A percentile compares a stretch with the other conserved stretches of the same genome.
Conservation (phyloP, 2,329 filamentous ascomycete genomes). For the Nigrograna mackinnonii region DNA sequence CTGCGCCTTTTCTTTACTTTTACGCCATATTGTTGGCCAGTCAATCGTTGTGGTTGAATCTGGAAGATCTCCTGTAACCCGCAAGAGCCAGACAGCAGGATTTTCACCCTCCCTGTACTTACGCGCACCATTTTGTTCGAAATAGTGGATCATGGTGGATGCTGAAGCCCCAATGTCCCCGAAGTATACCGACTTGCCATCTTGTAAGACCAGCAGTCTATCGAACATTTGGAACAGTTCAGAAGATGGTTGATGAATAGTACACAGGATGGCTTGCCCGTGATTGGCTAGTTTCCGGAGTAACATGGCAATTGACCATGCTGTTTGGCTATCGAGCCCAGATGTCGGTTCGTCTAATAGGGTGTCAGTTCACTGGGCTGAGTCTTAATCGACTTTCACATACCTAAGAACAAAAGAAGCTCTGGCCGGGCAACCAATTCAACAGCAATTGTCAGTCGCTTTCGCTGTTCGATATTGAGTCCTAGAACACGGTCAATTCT, state of each 20-base stretch:
- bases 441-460: slow-evolving; percentile 6
- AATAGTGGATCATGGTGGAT: slow-evolving; percentile 45
- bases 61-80: not conserved
- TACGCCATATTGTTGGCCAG: not conserved
- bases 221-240: slow-evolving; percentile 67
- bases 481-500: not conserved
- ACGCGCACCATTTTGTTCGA: slow-evolving; percentile 49
- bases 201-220: slow-evolving; percentile 60
- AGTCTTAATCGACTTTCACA: not conserved
- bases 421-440: slow-evolving; percentile 4
- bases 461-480: slow-evolving; percentile 7
- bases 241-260: slow-evolving; percentile 68
- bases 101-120: slow-evolving; percentile 51
- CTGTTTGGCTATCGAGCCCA: slow-evolving; percentile 60
- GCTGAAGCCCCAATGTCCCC: slow-evolving; percentile 52
- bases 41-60: not conserved
- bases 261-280: slow-evolving; percentile 66
- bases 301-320: slow-evolving; percentile 16
- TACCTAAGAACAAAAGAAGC: slow-evolving; percentile 5
- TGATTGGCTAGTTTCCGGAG: slow-evolving; percentile 48
- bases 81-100: slow-evolving; percentile 46
- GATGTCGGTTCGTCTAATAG: slow-evolving; percentile 67
- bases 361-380: too few species aligned
- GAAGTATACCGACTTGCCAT: slow-evolving; percentile 67
- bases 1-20: not conserved